phyloP scores from a whole-genome alignment of 805 yeast genomes.

The Kregervanrija delftensis region DNA sequence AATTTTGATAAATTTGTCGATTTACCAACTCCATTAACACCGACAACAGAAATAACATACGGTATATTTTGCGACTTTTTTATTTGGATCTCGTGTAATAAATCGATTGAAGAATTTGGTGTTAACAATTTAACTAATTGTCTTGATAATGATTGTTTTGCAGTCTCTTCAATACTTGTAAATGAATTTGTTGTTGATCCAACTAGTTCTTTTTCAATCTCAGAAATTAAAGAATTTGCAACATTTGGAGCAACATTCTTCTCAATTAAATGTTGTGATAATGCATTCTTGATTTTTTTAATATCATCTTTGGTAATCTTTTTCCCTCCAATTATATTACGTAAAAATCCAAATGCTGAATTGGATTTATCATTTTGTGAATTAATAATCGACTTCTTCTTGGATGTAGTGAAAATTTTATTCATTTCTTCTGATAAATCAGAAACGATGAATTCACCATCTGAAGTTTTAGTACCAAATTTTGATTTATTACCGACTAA shows the following conservation, averaged over 20 bases:
- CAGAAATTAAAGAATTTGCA: conserved; percentile 62
- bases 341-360: conserved; percentile 48
- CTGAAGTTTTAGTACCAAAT: conserved; percentile 36
- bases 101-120: conserved; percentile 85
- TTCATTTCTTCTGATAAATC: conserved; percentile 52
- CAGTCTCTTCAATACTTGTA: conserved; percentile 69
- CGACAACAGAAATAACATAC: conserved; percentile 94
- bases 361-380: conserved; percentile 23
- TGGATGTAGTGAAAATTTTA: conserved; percentile 26
- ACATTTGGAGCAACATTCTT: conserved; percentile 92
- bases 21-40: conserved; percentile 97
- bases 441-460: conserved; percentile 60
- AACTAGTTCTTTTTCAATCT: conserved; percentile 60
- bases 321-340: conserved; percentile 62
- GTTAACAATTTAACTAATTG: conserved; percentile 71
- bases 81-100: conserved; percentile 70
- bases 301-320: conserved; percentile 59
- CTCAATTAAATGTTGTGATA: conserved; percentile 70
- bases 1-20: conserved; percentile 91
- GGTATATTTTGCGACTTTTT: conserved; percentile 45
- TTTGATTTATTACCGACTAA: conserved; percentile 32
- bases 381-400: conserved; percentile 17
- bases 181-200: conserved; percentile 70
- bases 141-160: conserved; percentile 55
- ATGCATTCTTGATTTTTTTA: conserved; percentile 52